Percentiles rank a stretch among this genome's conserved stretches.
Conservation (phyloP, 1,139 yeast genomes). For the Candida sp. region DNA sequence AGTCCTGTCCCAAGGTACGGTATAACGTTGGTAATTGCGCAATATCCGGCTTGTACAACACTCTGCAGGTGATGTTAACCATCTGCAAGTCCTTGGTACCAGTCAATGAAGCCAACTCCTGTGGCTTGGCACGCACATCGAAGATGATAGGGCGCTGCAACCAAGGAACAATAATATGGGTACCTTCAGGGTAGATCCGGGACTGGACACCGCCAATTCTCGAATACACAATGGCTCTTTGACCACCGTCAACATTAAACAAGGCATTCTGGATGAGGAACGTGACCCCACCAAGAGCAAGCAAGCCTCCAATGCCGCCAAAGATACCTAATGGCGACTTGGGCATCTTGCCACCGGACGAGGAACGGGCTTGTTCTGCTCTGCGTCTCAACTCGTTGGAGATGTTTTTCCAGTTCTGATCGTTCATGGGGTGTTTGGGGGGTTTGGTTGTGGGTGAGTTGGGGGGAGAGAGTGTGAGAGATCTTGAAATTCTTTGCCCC, state of each 20-base stretch:
- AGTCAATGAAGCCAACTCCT: conserved; percentile 96
- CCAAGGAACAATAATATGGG: conserved; percentile 95
- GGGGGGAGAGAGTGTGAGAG: not conserved
- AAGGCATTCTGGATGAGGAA: conserved; percentile 73
- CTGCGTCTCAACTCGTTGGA: conserved; percentile 69
- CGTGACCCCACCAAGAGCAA: conserved; percentile 75
- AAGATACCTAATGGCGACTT: conserved; percentile 58
- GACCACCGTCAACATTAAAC: conserved; percentile 99
- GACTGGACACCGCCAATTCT: conserved; percentile 88
- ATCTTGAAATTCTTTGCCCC: not conserved
- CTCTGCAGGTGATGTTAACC: conserved; percentile 99
- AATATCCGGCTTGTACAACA: conserved; percentile 87
- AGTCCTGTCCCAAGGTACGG: conserved; percentile 92
- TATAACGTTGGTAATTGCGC: conserved; percentile 79
- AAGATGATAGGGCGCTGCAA: conserved; percentile 90
- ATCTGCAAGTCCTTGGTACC: conserved; percentile 99
- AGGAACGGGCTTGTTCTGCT: conserved; percentile 52
- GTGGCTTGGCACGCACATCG: conserved; percentile 97
- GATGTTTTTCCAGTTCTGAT: conserved; percentile 69
- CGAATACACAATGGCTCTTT: conserved; percentile 93
- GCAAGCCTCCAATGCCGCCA: conserved; percentile 81
- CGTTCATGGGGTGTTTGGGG: conserved; percentile 27
- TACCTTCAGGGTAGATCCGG: conserved; percentile 91
- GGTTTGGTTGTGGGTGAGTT: not conserved
- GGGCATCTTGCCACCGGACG: conserved; percentile 38